Conservation (phyloP, 2,329 filamentous ascomycete species). For the Whalleya microplaca region DNA sequence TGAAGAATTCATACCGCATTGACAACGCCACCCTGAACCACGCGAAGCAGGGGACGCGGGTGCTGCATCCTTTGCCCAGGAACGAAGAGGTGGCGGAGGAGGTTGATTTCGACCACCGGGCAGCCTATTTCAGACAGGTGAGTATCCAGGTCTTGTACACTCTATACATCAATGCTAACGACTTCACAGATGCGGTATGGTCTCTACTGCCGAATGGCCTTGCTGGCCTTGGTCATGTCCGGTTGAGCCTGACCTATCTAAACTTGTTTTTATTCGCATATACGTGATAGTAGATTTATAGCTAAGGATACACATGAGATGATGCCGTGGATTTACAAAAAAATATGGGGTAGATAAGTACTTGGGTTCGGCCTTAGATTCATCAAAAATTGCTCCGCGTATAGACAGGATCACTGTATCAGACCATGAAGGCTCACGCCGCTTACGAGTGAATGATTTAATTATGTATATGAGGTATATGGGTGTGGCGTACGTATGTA, state of each 20-base stretch:
- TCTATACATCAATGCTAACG: conserved; percentile 44
- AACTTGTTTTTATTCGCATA: not conserved
- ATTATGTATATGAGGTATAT: conserved; percentile 20
- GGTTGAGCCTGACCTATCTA: conserved; percentile 28
- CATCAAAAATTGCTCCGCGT: conserved; percentile 28
- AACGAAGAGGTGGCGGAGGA: conserved; percentile 94
- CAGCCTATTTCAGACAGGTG: conserved; percentile 99
- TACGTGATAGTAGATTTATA: conserved; percentile 5
- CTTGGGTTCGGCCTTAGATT: conserved; percentile 22
- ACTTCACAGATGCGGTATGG: conserved; percentile 86
- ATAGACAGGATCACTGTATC: conserved; percentile 36
- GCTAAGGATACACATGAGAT: conserved; percentile 15
- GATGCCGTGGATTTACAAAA: conserved; percentile 13
- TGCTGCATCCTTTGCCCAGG: conserved; percentile 92
- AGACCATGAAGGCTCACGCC: conserved; percentile 37
- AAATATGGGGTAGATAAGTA: conserved; percentile 28
- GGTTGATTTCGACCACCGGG: conserved; percentile 95
- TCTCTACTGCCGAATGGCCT: conserved; percentile 95
- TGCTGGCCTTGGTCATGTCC: conserved; percentile 90
- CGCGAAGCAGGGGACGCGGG: conserved; percentile 90
- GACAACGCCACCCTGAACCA: conserved; percentile 89
- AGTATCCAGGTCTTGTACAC: conserved; percentile 45
- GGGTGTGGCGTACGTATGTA: conserved; percentile 12
- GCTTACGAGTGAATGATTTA: conserved; percentile 39
- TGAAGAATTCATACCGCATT: conserved; percentile 88